These are phyloP conservation scores for Suhomyces canberraensis DNA, from an alignment of 805 yeast genomes.

Conservation along the genomic window DNA sequence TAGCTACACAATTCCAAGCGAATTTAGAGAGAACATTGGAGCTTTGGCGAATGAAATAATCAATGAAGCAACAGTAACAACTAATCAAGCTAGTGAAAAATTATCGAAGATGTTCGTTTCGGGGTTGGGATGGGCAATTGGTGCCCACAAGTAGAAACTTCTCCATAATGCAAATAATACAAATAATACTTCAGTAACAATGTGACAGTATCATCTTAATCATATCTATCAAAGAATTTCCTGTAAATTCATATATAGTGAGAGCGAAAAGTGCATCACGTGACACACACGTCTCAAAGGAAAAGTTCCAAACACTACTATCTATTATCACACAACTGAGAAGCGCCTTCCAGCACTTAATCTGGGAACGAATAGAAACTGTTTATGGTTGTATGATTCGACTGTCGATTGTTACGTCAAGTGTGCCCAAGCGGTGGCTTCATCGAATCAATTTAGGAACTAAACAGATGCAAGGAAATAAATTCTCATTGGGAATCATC, in stretches of 20 bases:
- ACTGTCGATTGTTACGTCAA: not conserved
- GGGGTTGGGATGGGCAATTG: conserved; percentile 65
- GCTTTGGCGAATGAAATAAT: conserved; percentile 26
- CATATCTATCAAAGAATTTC: too few relatives aligned
- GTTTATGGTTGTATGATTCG: conserved; percentile 3
- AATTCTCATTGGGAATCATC: not conserved
- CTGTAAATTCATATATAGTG: too few relatives aligned
- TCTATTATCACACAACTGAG: too few relatives aligned
- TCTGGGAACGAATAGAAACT: too few relatives aligned
- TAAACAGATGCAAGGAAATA: not conserved
- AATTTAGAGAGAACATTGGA: conserved; percentile 18
- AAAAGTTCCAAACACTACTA: too few relatives aligned
- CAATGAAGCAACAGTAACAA: conserved; percentile 28
- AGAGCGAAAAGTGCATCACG: too few relatives aligned
- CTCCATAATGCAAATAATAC: too few relatives aligned
- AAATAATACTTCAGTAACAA: too few relatives aligned
- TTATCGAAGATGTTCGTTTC: conserved; percentile 49
- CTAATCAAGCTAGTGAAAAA: conserved; percentile 43
- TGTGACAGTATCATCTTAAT: too few relatives aligned
- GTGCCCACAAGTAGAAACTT: conserved; percentile 35
- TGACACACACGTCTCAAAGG: too few relatives aligned
- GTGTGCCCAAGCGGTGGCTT: conserved; percentile 1
- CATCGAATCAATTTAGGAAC: not conserved
- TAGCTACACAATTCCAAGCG: conserved; percentile 8
- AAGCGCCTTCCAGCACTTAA: too few relatives aligned